Base-by-base conservation (phyloP, 371 early-diverging fungal species). In the Actinomucor elegans region DNA sequence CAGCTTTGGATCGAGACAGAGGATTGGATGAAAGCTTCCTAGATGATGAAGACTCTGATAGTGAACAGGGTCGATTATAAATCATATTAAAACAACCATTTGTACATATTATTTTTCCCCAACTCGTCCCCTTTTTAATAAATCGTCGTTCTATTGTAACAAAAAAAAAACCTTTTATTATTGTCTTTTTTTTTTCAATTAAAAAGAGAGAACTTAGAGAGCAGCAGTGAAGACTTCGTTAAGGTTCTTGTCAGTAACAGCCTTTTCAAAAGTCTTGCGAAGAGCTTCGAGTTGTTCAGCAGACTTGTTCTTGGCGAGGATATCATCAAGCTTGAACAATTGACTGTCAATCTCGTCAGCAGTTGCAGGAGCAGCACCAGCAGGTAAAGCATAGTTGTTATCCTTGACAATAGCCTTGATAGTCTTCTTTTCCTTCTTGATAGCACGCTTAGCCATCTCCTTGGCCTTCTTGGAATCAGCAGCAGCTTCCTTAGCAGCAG, bases 341-440 rank as follows among this genome's bases (percentile, higher is more conserved):
- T 86, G 85, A 49, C 71, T 59, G 42, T 84, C 83, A 28, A 89
- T 81, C 55, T 86, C 66, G 37, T 63, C 82, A 38, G 81, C 78
- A 10, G 63, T 59, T 15, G 84, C 73, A n/a, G 79, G 67, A 23
- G 74, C 44, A 35, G 67, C 62, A 58, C 59, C 80, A 38, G 78
- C 73, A 32, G 81, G 67, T 49, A 90, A 70, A 76, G 87, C 91
- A 75, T 88, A 91, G 83, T 89, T 87, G 81, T 89, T 76, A 29
- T 80, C 86, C 67, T 89, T 85, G 65, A 93, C 70, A 47, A 91
- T 59, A n/a, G 79, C 67, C 80, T 90, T 88, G 66, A 96, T 82
- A 52, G 78, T 83, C 81, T 94, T 96, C 86, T 93, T 92, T 71
- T 94, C 93, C 83, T 92, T 93, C 75, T 89, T 88, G 64, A 94